Conservation (phyloP, 768 basidiomycete species). For the Amanita fuliginea region DNA sequence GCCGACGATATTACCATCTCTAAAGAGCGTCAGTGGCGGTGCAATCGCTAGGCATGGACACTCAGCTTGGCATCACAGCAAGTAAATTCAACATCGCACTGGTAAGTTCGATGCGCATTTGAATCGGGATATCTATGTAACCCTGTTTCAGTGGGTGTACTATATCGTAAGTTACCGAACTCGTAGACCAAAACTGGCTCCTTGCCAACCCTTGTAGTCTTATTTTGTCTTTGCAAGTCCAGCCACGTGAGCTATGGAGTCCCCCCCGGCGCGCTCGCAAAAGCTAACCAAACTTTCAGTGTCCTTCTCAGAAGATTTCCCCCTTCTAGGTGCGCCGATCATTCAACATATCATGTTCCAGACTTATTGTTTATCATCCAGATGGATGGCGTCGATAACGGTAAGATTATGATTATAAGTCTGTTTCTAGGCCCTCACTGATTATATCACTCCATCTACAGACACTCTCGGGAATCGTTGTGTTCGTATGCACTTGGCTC, state of each 20-base stretch:
- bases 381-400: not conserved
- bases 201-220: not conserved
- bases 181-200: not conserved
- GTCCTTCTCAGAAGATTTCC: not conserved
- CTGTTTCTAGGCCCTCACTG: no score
- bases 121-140: not conserved
- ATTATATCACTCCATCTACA: not conserved
- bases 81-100: not conserved
- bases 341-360: not conserved
- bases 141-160: not conserved
- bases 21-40: not conserved
- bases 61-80: not conserved
- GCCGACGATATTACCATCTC: not conserved
- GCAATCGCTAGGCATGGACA: not conserved
- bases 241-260: not conserved
- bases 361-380: not conserved
- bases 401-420: not conserved
- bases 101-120: not conserved
- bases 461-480: not conserved
- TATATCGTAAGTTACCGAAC: not conserved
- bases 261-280: not conserved
- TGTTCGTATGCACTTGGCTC: not conserved
- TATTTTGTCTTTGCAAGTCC: not conserved
- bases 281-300: not conserved
- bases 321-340: not conserved